These are phyloP conservation scores for Botryotinia narcissicola DNA, from an alignment of 2,329 filamentous ascomycete species.

Conservation along the genomic window DNA sequence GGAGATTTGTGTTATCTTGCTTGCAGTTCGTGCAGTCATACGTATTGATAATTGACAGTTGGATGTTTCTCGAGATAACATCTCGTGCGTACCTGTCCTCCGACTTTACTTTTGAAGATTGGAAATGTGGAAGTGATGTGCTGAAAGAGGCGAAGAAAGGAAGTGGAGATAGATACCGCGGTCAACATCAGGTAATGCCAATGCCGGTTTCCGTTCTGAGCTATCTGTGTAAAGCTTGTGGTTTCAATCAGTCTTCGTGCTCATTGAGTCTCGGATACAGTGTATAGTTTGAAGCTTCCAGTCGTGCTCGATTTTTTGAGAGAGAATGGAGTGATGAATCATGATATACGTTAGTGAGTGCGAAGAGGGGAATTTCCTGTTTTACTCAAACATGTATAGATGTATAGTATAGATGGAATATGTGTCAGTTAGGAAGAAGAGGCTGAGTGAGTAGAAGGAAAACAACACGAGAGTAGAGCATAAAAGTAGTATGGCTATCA, in stretches of 20 bases:
- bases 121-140: background rate
- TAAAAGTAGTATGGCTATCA: background rate
- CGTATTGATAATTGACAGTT: background rate
- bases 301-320: too few relatives aligned
- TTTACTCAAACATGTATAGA: background rate
- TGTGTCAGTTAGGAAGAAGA: background rate
- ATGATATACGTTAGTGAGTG: background rate
- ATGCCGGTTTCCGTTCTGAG: background rate
- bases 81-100: background rate
- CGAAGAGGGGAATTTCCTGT: accelerated
- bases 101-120: background rate
- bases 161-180: background rate
- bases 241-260: background rate
- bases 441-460: background rate
- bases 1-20: background rate
- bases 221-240: background rate
- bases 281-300: background rate
- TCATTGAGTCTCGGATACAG: background rate
- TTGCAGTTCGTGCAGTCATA: background rate
- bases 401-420: background rate
- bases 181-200: accelerated
- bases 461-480: background rate
- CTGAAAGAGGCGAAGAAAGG: background rate
- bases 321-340: background rate
- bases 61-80: background rate